phyloP scores from a whole-genome alignment of 768 basidiomycete genomes.

The Boletus vermiculosoides region DNA sequence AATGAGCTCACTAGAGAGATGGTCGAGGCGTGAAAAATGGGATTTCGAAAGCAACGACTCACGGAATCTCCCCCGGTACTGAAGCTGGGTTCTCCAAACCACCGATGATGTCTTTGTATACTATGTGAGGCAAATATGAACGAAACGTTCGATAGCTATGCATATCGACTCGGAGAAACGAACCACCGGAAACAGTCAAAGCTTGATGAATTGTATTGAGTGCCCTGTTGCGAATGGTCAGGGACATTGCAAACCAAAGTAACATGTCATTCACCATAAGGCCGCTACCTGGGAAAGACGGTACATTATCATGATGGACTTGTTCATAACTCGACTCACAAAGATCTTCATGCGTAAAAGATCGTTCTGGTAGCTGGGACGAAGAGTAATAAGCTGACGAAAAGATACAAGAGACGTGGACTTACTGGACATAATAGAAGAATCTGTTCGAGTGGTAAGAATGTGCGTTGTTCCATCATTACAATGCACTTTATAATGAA shows the following conservation, averaged over 20 bases:
- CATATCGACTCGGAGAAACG: not conserved
- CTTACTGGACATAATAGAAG: conserved; percentile 9
- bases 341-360: not conserved
- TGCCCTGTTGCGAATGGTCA: not conserved
- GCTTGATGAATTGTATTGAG: conserved; percentile 14
- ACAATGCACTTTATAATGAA: not conserved
- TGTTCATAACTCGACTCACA: conserved; percentile 4
- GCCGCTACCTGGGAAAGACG: conserved; percentile 2
- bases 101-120: not conserved
- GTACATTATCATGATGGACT: not conserved
- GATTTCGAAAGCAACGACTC: not conserved
- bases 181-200: conserved; percentile 7
- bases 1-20: not conserved
- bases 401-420: too few relatives aligned
- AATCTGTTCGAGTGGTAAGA: not conserved
- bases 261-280: conserved; percentile 2
- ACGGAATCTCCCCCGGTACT: not conserved
- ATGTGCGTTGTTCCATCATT: not conserved
- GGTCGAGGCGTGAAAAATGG: not conserved
- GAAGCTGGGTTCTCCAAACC: not conserved
- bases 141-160: too few relatives aligned
- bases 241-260: too few relatives aligned
- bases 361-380: conserved; percentile 9
- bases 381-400: not conserved
- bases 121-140: not conserved